phyloP scores from a whole-genome alignment of 192 early-diverging fungal genomes.

The Entomortierella parvispora region DNA sequence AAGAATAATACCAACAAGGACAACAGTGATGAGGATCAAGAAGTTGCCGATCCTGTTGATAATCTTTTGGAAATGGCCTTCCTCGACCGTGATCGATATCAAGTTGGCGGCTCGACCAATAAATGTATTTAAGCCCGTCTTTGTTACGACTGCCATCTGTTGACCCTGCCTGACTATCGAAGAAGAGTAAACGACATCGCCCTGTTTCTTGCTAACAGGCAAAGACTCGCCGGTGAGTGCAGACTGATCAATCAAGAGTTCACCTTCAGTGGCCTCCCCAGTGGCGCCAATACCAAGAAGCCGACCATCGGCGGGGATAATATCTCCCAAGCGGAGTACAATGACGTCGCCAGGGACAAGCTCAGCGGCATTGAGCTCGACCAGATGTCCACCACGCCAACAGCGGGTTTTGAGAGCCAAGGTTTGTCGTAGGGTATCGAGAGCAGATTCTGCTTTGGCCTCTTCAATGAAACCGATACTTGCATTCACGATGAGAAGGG shows the following conservation, averaged over 20 bases:
- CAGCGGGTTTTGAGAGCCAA: slow-evolving; percentile 70
- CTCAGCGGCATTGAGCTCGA: slow-evolving; percentile 58
- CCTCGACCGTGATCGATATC: slow-evolving; percentile 73
- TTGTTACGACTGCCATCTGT: slow-evolving; percentile 73
- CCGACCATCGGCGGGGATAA: too few relatives aligned
- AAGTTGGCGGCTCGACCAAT: too few relatives aligned
- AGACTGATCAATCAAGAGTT: too few relatives aligned
- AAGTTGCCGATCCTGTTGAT: slow-evolving; percentile 76
- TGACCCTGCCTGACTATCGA: slow-evolving; percentile 80
- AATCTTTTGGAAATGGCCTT: slow-evolving; percentile 84
- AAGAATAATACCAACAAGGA: slow-evolving; percentile 66
- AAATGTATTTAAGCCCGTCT: too few relatives aligned
- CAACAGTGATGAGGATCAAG: too few relatives aligned
- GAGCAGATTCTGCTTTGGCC: too few relatives aligned
- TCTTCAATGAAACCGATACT: too few relatives aligned
- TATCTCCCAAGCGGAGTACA: slow-evolving; percentile 74
- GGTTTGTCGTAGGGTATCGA: slow-evolving; percentile 76
- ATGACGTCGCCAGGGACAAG: slow-evolving; percentile 80
- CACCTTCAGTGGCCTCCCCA: too few relatives aligned
- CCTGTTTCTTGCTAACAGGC: slow-evolving; percentile 65
- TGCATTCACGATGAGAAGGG: too few relatives aligned
- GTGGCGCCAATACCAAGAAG: too few relatives aligned
- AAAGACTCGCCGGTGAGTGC: too few relatives aligned
- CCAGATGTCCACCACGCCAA: slow-evolving; percentile 65
- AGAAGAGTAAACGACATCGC: slow-evolving; percentile 72